These are phyloP conservation scores for Colletotrichum chrysophilum DNA, from an alignment of 2,329 filamentous ascomycete genomes.

Conservation along the genomic window DNA sequence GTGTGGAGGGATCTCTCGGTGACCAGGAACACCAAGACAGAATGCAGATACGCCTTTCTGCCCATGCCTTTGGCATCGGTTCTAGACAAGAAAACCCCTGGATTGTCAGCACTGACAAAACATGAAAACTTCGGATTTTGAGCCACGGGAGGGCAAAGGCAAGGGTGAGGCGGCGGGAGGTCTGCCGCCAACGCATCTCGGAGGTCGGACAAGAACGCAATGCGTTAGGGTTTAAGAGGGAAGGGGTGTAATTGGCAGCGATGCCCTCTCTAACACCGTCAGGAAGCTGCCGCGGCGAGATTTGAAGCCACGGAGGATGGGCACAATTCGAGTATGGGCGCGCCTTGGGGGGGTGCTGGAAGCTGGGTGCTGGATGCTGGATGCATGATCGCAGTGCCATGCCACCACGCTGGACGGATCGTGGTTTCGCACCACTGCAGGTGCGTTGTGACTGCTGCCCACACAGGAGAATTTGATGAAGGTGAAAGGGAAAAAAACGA, in stretches of 20 bases:
- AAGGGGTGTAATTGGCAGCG: background rate
- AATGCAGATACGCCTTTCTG: background rate
- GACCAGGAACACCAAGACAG: background rate
- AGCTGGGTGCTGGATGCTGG: background rate
- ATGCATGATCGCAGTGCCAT: background rate
- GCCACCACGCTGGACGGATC: background rate
- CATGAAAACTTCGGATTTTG: background rate
- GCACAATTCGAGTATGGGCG: conserved; percentile 12
- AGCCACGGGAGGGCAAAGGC: background rate
- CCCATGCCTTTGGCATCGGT: background rate
- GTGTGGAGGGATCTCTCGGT: background rate
- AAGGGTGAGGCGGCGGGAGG: background rate
- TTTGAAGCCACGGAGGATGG: conserved; percentile 1
- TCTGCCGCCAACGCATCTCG: background rate
- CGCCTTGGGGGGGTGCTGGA: background rate
- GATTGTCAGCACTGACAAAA: conserved; percentile 9
- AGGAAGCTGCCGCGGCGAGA: background rate
- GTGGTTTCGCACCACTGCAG: conserved; percentile 10
- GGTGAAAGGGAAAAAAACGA: background rate
- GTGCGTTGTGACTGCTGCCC: background rate
- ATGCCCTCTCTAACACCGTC: background rate
- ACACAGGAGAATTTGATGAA: background rate
- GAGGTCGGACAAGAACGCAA: background rate
- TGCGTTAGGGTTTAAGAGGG: background rate
- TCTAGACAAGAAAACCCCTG: background rate